Conservation (phyloP, 371 early-diverging fungal species). For the Syncephalastrum monosporum region DNA sequence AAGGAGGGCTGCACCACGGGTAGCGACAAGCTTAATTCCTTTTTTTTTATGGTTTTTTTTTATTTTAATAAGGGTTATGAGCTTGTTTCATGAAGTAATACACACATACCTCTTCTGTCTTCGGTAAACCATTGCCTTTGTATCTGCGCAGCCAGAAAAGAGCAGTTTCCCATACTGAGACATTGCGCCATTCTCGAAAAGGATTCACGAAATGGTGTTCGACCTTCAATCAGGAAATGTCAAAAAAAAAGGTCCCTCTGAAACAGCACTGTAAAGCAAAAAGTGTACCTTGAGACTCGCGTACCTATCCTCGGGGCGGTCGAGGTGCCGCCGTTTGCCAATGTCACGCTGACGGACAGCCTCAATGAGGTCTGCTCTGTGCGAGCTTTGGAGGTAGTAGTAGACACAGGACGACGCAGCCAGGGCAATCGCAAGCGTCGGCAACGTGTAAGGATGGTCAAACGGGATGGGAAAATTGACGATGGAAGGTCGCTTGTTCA, state of each 20-base stretch:
- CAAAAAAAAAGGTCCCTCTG: too few species aligned
- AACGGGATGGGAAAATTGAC: constrained; percentile 54
- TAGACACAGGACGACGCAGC: constrained; percentile 42
- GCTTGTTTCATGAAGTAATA: too few species aligned
- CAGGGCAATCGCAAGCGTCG: constrained; percentile 36
- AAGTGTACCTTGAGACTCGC: constrained; percentile 37
- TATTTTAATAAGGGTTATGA: not conserved
- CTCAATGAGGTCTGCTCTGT: constrained; percentile 40
- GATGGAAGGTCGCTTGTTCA: constrained; percentile 39
- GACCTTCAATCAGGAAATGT: constrained; percentile 20
- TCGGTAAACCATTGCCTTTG: constrained; percentile 48
- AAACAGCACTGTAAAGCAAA: not conserved
- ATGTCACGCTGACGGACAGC: constrained; percentile 40
- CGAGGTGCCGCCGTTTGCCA: constrained; percentile 27
- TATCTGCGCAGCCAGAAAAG: constrained; percentile 46
- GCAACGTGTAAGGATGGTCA: constrained; percentile 48
- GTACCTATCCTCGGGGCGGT: constrained; percentile 40
- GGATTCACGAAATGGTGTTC: constrained; percentile 64
- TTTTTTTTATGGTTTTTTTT: constrained; percentile 5
- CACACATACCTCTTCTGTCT: constrained; percentile 25
- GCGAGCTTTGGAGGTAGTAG: constrained; percentile 42
- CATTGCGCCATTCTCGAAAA: constrained; percentile 59
- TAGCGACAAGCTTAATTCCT: constrained; percentile 36
- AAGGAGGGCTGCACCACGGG: constrained; percentile 50
- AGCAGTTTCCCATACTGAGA: constrained; percentile 39